Percentiles rank a stretch among this genome's conserved stretches.
These are phyloP conservation scores for Aspergillus panamensis DNA, from an alignment of 495 filamentous ascomycete species.

Conservation along the genomic window DNA sequence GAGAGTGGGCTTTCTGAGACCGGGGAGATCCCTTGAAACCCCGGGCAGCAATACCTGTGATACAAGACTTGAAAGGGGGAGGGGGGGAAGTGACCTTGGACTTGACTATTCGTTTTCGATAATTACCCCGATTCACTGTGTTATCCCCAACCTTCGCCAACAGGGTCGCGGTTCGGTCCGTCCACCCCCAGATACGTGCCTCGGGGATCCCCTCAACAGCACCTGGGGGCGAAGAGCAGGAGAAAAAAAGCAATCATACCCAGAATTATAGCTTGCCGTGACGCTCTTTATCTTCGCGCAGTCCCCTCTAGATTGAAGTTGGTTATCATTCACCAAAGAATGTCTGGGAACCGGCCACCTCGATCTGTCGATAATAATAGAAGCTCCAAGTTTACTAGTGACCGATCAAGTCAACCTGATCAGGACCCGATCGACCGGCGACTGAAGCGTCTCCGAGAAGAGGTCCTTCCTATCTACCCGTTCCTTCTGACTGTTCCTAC, in stretches of 20 bases:
- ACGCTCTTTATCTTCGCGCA: conserved; percentile 3
- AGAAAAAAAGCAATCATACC: not conserved
- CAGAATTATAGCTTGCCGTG: not conserved
- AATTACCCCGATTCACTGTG: not conserved
- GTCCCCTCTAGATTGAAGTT: not conserved
- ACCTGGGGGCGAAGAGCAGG: not conserved
- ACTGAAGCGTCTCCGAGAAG: conserved; percentile 43
- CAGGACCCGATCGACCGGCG: conserved; percentile 38
- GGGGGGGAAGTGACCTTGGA: not conserved
- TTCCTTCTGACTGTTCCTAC: conserved; percentile 48
- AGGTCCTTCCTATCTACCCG: conserved; percentile 46
- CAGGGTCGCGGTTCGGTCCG: not conserved
- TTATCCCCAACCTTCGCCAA: not conserved
- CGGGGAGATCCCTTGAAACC: not conserved
- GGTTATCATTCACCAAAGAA: conserved; percentile 25
- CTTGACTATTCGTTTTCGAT: not conserved
- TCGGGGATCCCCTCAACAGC: not conserved
- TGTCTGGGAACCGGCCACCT: conserved; percentile 44
- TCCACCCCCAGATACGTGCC: not conserved
- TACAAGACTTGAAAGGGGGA: not conserved
- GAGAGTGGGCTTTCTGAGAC: not conserved
- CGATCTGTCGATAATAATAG: conserved; percentile 30
- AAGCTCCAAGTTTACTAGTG: conserved; percentile 23
- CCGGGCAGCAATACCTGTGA: not conserved
- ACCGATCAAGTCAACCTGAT: conserved; percentile 25